These are phyloP conservation scores for Termitomyces sp. DNA, from an alignment of 768 basidiomycete genomes.

Conservation along the genomic window DNA sequence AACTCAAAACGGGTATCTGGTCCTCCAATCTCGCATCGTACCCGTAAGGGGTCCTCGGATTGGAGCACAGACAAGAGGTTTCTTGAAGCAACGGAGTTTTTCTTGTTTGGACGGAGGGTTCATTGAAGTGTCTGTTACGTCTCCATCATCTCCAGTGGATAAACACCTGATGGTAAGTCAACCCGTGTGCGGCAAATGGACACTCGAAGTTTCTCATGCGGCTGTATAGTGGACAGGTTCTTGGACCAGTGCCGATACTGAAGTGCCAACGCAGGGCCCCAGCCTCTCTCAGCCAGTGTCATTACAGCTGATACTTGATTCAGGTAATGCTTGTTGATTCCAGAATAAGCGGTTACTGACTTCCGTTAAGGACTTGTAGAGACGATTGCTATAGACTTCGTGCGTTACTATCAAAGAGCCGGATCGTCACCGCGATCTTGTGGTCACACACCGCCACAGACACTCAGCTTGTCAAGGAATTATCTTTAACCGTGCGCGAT, in stretches of 20 bases:
- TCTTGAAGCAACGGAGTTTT: conserved; percentile 12
- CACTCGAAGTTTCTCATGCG: background rate
- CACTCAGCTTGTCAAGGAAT: background rate
- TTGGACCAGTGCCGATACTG: background rate
- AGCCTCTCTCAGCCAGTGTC: background rate
- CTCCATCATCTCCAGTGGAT: background rate
- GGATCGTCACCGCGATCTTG: background rate
- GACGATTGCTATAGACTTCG: conserved; percentile 14
- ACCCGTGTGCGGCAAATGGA: background rate
- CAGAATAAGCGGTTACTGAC: background rate
- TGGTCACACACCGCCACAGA: background rate
- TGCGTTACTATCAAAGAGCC: conserved; percentile 18
- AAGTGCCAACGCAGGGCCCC: background rate
- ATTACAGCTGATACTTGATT: background rate
- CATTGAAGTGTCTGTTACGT: conserved; percentile 17
- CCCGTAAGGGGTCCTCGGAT: background rate
- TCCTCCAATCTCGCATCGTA: background rate
- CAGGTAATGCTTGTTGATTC: conserved; percentile 4
- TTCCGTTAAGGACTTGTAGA: background rate
- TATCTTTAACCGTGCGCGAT: background rate
- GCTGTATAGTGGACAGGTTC: conserved; percentile 12
- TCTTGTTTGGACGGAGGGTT: conserved; percentile 22
- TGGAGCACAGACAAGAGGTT: background rate
- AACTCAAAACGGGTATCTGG: conserved; percentile 13
- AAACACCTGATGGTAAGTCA: conserved; percentile 1